These are phyloP conservation scores for Rossbeevera mucosa DNA, from an alignment of 768 basidiomycete species.

Conservation along the genomic window DNA sequence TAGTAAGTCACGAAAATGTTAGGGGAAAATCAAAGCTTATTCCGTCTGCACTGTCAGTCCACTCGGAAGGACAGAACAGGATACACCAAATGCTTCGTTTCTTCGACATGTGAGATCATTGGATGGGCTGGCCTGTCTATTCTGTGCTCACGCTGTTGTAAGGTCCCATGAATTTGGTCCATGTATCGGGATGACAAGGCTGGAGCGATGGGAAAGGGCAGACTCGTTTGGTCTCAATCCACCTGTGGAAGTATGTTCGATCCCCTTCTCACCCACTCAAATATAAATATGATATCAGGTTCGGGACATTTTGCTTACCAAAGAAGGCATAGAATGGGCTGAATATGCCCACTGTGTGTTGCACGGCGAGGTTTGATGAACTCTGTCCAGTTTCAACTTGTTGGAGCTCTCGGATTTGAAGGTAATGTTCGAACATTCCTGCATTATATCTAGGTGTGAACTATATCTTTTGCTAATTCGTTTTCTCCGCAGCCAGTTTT, in stretches of 20 bases:
- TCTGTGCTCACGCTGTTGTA: conserved; percentile 4
- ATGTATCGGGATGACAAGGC: conserved; percentile 70
- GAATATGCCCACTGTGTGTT: conserved; percentile 64
- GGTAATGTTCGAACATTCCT: background rate
- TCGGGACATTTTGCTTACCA: conserved; percentile 68
- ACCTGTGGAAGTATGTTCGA: conserved; percentile 59
- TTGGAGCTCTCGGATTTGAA: background rate
- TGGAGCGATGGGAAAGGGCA: conserved; percentile 88
- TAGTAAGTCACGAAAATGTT: conserved; percentile 41
- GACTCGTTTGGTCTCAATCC: conserved; percentile 72
- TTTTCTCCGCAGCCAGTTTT: background rate
- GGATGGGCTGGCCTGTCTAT: background rate
- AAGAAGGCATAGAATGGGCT: conserved; percentile 51
- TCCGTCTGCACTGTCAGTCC: conserved; percentile 43
- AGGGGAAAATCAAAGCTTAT: conserved; percentile 1
- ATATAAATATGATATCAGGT: conserved; percentile 44
- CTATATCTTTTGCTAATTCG: background rate
- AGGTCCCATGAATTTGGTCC: conserved; percentile 81
- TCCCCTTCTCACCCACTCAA: background rate
- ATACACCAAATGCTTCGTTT: conserved; percentile 70
- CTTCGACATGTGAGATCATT: conserved; percentile 62
- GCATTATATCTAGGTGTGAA: background rate
- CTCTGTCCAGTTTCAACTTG: background rate
- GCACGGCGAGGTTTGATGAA: conserved; percentile 34
- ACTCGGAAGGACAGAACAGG: conserved; percentile 54